Percentiles rank a stretch among this genome's conserved stretches.
These are phyloP conservation scores for Coccomyxa sp. DNA, from an alignment of 139 green algal species.

Conservation along the genomic window DNA sequence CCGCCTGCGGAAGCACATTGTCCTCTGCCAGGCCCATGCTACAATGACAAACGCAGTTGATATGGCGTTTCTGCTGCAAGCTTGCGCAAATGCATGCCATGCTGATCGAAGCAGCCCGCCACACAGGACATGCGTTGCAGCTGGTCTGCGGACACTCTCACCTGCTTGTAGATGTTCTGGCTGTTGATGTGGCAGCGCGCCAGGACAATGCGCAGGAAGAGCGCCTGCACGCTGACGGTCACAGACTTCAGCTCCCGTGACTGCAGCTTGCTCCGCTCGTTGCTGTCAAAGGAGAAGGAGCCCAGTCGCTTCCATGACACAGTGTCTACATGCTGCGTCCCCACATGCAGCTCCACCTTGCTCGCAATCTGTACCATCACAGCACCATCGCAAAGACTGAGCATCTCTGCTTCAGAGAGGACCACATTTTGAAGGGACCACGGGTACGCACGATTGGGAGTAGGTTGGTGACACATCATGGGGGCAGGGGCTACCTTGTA, in stretches of 20 bases:
- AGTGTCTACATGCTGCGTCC: slow-evolving; percentile 15
- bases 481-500: slow-evolving; percentile 64
- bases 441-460: neutral
- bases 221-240: slow-evolving; percentile 57
- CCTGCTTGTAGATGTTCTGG: slow-evolving; percentile 89
- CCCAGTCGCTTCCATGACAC: slow-evolving; percentile 69
- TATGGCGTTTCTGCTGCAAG: neutral
- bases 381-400: neutral
- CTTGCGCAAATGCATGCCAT: neutral
- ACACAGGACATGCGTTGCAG: too few relatives aligned
- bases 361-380: slow-evolving; percentile 61
- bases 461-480: neutral
- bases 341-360: slow-evolving; percentile 79
- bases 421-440: neutral
- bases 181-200: slow-evolving; percentile 85
- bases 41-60: neutral
- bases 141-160: slow-evolving; percentile 3
- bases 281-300: slow-evolving; percentile 85
- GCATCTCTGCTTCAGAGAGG: neutral
- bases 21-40: neutral
- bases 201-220: slow-evolving; percentile 64
- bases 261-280: slow-evolving; percentile 77
- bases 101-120: neutral
- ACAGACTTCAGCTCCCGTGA: slow-evolving; percentile 92
- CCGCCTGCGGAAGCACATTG: neutral